Conservation (phyloP, 2,329 filamentous ascomycete species). For the Alternaria infectoria region DNA sequence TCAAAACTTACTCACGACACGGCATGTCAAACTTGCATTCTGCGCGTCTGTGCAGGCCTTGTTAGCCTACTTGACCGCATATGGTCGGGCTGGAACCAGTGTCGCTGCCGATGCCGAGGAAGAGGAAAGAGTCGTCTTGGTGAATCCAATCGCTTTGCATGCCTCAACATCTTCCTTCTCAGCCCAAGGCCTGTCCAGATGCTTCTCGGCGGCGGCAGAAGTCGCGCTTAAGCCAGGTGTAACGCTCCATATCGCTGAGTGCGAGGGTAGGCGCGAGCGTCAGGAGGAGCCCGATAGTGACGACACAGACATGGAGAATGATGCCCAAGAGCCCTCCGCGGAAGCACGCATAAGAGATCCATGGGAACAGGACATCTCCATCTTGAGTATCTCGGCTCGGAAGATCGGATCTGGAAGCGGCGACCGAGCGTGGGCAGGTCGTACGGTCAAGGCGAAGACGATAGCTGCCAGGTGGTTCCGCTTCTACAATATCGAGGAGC, state of each 20-base stretch:
- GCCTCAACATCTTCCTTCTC: conserved; percentile 75
- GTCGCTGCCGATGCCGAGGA: conserved; percentile 10
- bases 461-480: conserved; percentile 55
- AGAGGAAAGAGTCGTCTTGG: conserved; percentile 60
- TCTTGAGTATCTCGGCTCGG: conserved; percentile 56
- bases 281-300: conserved; percentile 64
- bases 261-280: conserved; percentile 17
- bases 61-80: conserved; percentile 72
- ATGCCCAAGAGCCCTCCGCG: conserved; percentile 6
- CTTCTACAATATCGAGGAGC: conserved; percentile 27
- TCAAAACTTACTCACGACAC: conserved; percentile 70
- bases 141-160: conserved; percentile 71
- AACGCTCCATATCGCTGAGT: conserved; percentile 54
- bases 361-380: conserved; percentile 56
- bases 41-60: conserved; percentile 77
- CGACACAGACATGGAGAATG: conserved; percentile 47
- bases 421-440: conserved; percentile 55
- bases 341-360: conserved; percentile 29
- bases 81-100: conserved; percentile 16
- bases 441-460: conserved; percentile 53
- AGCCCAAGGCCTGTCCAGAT: conserved; percentile 71
- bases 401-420: conserved; percentile 41
- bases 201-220: conserved; percentile 68
- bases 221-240: conserved; percentile 53
- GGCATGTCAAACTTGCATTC: conserved; percentile 74